Evolutionary conservation across 306 rosid genomes (phyloP), one percentile per base, ranked within the genome.

Genomic region (Senna tora): DNA sequence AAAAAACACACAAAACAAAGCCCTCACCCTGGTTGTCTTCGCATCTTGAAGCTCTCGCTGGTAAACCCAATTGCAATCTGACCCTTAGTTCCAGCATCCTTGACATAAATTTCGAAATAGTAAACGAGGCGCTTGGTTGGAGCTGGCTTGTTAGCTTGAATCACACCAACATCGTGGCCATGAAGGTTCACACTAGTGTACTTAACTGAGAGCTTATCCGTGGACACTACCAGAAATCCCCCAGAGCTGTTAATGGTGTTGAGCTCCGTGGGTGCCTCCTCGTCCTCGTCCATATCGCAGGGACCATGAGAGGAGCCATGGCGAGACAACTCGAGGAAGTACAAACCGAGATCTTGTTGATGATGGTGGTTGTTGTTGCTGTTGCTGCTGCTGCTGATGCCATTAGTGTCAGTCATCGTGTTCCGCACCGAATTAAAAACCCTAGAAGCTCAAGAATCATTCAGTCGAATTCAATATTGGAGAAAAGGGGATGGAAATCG

Each of bases 161-260:
- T 85, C 7, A 91, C 97, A 4, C 99, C 99, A 69, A 95, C 99
- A 55, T 95, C 99, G 71, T 95, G 96, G 21, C 96, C 99, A 56
- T 89, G 99, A 45, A 89, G 96, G 74, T 82, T 83, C 41, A 87
- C 88, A 75, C 30, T 68, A 2, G 93, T 81, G 81, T 95, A 95
- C 86, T 84, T 91, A 20, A 87, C 80, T 10, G 97, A 95, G 19
- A 95, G 93, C 85, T 91, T 95, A 66, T 95, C 97, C 6, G 92
- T 84, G 15, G 90, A 77, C 4, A 95, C 90, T 16, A 89, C 82
- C 58, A 84, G 83, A 81, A 91, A 95, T 21, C 99, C 99, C 2
- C 99, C 99, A 32, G 96, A 89, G 86, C 97, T 91, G 86, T 91
- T 95, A 51, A 88, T 69, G 20, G 99, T 85, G 84, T 95, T 95